Evolutionary conservation across 2,329 filamentous ascomycete species (phyloP).

Genomic region (Penicillium expansum): DNA sequence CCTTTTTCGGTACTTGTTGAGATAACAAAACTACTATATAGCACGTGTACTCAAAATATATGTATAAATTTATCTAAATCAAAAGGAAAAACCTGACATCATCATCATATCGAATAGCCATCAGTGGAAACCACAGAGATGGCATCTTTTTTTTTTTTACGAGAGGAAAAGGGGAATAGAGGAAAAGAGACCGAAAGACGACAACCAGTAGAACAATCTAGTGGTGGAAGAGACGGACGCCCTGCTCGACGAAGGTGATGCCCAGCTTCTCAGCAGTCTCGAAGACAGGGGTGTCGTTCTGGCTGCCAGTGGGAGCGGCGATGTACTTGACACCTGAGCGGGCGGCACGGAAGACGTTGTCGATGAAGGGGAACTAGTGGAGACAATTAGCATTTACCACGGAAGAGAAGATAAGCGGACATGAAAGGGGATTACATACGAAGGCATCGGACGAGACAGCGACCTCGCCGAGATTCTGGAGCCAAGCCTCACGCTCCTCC

Average conservation of each 20-base stretch:
- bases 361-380: slow-evolving; percentile 89
- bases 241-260: slow-evolving; percentile 95
- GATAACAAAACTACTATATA: background rate
- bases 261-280: slow-evolving; percentile 87
- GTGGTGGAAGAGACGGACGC: slow-evolving; percentile 90
- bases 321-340: slow-evolving; percentile 94
- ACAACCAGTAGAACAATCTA: slow-evolving; percentile 47
- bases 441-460: slow-evolving; percentile 93
- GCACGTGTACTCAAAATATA: background rate
- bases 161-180: slow-evolving; percentile 1
- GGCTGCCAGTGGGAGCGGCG: slow-evolving; percentile 80
- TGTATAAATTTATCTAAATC: slow-evolving; percentile 20
- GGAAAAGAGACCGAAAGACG: slow-evolving; percentile 3
- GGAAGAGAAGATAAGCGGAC: background rate
- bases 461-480: slow-evolving; percentile 70
- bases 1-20: background rate
- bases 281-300: slow-evolving; percentile 53
- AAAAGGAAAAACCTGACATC: slow-evolving; percentile 27
- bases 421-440: slow-evolving; percentile 60
- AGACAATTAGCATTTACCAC: background rate
- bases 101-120: slow-evolving; percentile 24
- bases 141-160: slow-evolving; percentile 19
- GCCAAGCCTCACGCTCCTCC: slow-evolving; percentile 83
- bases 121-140: slow-evolving; percentile 3
- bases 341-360: slow-evolving; percentile 91